These are phyloP conservation scores for Solanum tarijense DNA, from an alignment of 257 asterid species.

Conservation along the genomic window DNA sequence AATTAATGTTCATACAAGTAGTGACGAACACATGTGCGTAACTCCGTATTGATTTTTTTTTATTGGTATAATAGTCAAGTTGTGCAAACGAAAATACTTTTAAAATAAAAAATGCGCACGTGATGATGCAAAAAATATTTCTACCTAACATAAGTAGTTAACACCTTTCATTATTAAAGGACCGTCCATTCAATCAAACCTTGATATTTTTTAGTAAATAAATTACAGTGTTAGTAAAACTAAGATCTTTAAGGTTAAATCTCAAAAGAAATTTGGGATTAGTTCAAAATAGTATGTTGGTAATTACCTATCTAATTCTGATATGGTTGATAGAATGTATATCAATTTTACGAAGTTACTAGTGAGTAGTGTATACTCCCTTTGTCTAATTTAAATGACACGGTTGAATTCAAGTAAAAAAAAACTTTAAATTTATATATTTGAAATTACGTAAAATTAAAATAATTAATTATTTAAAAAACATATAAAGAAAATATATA, in stretches of 20 bases:
- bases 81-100: background rate
- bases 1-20: background rate
- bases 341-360: background rate
- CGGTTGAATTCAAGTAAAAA: too few species aligned
- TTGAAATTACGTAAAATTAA: too few species aligned
- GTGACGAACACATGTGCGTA: slow-evolving; percentile 12
- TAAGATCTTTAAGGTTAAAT: background rate
- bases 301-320: background rate
- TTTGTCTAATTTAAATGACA: too few species aligned
- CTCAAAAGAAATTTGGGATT: background rate
- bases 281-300: background rate
- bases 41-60: background rate
- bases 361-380: background rate
- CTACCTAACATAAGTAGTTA: slow-evolving; percentile 3
- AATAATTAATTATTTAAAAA: too few species aligned
- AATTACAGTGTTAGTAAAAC: background rate
- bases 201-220: background rate
- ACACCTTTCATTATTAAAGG: background rate
- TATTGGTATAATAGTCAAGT: background rate
- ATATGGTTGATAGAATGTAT: background rate
- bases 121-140: slow-evolving; percentile 30
- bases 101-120: slow-evolving; percentile 41
- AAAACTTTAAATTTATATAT: too few species aligned
- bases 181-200: background rate
- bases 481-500: too few species aligned